phyloP scores from a whole-genome alignment of 768 basidiomycete species.

The Crepidotus variabilis region DNA sequence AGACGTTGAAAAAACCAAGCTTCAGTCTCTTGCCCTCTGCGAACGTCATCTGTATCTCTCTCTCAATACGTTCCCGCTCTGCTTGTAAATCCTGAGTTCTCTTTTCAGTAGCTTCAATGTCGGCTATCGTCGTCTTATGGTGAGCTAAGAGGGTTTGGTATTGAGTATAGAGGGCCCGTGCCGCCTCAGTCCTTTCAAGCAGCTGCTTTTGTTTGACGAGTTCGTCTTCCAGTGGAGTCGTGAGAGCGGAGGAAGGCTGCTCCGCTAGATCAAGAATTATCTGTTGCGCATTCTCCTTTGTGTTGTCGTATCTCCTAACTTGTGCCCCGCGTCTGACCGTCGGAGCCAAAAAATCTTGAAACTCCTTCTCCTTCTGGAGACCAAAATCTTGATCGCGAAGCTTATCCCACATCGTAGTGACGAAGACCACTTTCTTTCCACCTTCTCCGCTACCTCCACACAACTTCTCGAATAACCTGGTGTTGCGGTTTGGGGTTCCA shows the following conservation, averaged over 20 bases:
- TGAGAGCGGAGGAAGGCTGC: not conserved
- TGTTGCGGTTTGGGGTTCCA: slow-evolving; percentile 37
- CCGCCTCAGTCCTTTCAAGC: slow-evolving; percentile 8
- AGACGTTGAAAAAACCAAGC: too few relatives aligned
- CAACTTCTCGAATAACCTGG: slow-evolving; percentile 41
- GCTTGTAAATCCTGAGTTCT: too few relatives aligned
- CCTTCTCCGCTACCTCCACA: slow-evolving; percentile 36
- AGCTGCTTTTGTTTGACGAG: slow-evolving; percentile 7
- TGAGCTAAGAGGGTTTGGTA: slow-evolving; percentile 3
- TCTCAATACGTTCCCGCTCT: too few relatives aligned
- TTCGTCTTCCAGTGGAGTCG: slow-evolving; percentile 12
- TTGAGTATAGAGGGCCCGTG: slow-evolving; percentile 1
- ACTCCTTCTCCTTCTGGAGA: slow-evolving; percentile 5
- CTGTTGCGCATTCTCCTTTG: slow-evolving; percentile 3
- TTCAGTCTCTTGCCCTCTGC: too few relatives aligned
- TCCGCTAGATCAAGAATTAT: too few relatives aligned
- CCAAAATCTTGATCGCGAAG: slow-evolving; percentile 10
- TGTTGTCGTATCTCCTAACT: slow-evolving; percentile 10
- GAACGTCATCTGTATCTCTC: too few relatives aligned
- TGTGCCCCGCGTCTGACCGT: slow-evolving; percentile 9
- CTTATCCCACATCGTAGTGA: slow-evolving; percentile 47
- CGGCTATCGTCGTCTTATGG: not conserved
- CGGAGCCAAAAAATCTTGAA: slow-evolving; percentile 12
- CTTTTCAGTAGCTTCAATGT: too few relatives aligned
- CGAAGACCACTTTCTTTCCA: slow-evolving; percentile 42